These are phyloP conservation scores for Zygosaccharomyces pseudorouxii DNA, from an alignment of 805 yeast genomes.

Conservation along the genomic window DNA sequence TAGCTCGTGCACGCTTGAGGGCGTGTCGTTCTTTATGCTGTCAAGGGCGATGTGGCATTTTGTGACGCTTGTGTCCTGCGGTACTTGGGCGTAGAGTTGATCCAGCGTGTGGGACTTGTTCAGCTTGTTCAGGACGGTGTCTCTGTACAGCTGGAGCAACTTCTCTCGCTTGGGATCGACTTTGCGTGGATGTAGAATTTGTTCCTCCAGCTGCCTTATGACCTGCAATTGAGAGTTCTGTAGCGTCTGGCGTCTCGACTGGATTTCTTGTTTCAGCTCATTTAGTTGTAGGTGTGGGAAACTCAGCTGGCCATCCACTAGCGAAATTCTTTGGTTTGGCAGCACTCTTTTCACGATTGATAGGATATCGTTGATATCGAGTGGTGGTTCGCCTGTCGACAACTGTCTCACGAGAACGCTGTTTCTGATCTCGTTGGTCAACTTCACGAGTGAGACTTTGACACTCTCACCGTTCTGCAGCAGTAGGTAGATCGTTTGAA, in stretches of 20 bases:
- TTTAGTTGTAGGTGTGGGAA: conserved; percentile 30
- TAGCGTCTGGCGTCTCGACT: conserved; percentile 19
- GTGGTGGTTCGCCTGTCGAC: conserved; percentile 21
- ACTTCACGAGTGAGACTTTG: conserved; percentile 31
- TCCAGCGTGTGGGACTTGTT: conserved; percentile 19
- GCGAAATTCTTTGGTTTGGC: conserved; percentile 30
- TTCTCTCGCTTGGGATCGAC: conserved; percentile 32
- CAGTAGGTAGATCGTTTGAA: conserved; percentile 30
- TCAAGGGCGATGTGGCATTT: conserved; percentile 16
- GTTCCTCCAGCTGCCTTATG: conserved; percentile 21
- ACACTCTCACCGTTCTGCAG: conserved; percentile 16
- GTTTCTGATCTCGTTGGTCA: conserved; percentile 33
- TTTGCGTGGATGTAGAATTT: conserved; percentile 13
- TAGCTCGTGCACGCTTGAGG: conserved; percentile 31
- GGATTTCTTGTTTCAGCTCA: conserved; percentile 19
- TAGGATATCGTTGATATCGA: conserved; percentile 32
- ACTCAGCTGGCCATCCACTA: conserved; percentile 33
- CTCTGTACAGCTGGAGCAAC: conserved; percentile 30
- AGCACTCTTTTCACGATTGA: conserved; percentile 27
- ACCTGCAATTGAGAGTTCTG: conserved; percentile 13
- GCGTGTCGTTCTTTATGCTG: conserved; percentile 25
- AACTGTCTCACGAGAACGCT: conserved; percentile 27
- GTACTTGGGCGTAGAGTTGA: conserved; percentile 15
- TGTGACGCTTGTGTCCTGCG: conserved; percentile 5
- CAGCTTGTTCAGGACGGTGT: conserved; percentile 32